Conservation (phyloP, 768 basidiomycete species). For the Pisolithus marmoratus region DNA sequence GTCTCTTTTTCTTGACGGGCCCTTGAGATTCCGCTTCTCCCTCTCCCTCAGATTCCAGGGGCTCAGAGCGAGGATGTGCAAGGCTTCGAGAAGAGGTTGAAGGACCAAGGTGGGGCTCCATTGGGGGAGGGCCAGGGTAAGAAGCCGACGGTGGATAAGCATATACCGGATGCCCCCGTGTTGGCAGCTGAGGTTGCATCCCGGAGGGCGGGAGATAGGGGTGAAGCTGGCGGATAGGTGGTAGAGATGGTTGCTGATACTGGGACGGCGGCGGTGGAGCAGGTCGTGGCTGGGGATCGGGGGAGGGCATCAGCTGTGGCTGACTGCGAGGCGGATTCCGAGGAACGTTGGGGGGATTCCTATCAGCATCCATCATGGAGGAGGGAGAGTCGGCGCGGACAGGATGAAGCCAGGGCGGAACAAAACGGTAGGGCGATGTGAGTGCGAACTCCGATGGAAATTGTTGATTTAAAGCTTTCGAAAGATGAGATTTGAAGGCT, state of each 20-base stretch:
- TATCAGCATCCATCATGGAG: conserved; percentile 32
- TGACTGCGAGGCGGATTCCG: conserved; percentile 25
- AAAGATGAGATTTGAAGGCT: conserved; percentile 6
- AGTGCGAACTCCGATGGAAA: conserved; percentile 19
- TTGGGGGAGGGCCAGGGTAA: conserved; percentile 19
- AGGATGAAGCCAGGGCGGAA: conserved; percentile 2
- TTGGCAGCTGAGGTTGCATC: conserved; percentile 22
- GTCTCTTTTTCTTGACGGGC: conserved; percentile 77
- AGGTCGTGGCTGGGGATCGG: conserved; percentile 23
- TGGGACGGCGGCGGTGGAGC: conserved; percentile 17
- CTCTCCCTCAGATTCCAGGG: conserved; percentile 53
- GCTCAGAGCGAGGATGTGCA: conserved; percentile 30
- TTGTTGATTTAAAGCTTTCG: conserved; percentile 18
- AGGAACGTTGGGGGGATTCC: conserved; percentile 30
- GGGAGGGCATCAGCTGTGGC: conserved; percentile 21
- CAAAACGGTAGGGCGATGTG: conserved; percentile 15
- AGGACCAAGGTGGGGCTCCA: conserved; percentile 21
- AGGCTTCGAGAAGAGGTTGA: conserved; percentile 14
- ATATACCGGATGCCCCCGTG: conserved; percentile 22
- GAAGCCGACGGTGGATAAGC: conserved; percentile 19
- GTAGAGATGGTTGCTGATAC: conserved; percentile 37
- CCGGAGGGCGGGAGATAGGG: conserved; percentile 56
- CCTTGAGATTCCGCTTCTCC: conserved; percentile 44
- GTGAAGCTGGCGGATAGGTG: conserved; percentile 65
- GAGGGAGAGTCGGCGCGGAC: conserved; percentile 13